A percentile compares a stretch with the other conserved stretches of the same genome.
phyloP scores from a whole-genome alignment of 108 stramenopile genomes.

The Fragilaria radians region DNA sequence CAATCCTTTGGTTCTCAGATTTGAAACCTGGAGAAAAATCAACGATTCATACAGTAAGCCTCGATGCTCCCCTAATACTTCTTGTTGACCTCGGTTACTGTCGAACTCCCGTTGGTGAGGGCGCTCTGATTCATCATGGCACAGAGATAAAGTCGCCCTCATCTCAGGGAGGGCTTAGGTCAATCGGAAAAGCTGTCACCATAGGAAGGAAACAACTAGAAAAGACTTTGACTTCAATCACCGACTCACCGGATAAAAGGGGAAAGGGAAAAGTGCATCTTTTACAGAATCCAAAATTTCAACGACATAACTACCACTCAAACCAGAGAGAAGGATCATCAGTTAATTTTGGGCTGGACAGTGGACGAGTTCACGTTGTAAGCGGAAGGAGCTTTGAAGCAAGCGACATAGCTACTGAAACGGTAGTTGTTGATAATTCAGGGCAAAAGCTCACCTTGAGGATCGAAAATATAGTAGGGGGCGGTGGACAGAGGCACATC shows the following conservation, averaged over 20 bases:
- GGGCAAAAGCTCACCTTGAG: slow-evolving; percentile 78
- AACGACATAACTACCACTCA: slow-evolving; percentile 7
- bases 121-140: slow-evolving; percentile 82
- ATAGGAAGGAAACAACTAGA: slow-evolving; percentile 66
- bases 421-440: slow-evolving; percentile 76
- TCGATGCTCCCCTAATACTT: slow-evolving; percentile 85
- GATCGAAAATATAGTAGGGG: slow-evolving; percentile 85
- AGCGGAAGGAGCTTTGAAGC: slow-evolving; percentile 28
- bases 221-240: slow-evolving; percentile 52
- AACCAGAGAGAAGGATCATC: background rate
- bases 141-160: slow-evolving; percentile 15
- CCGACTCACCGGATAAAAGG: slow-evolving; percentile 61
- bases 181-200: slow-evolving; percentile 49
- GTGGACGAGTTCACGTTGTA: slow-evolving; percentile 35
- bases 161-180: slow-evolving; percentile 30
- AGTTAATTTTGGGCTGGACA: slow-evolving; percentile 29
- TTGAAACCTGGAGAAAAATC: slow-evolving; percentile 82
- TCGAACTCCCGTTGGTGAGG: slow-evolving; percentile 82
- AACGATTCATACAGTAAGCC: slow-evolving; percentile 77
- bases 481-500: slow-evolving; percentile 86
- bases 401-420: slow-evolving; percentile 58
- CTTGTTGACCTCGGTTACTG: slow-evolving; percentile 87
- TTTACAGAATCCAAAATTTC: slow-evolving; percentile 21
- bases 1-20: slow-evolving; percentile 81
- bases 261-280: slow-evolving; percentile 35